Conservation (phyloP, 345 rosid genomes). For the Chamaenerion angustifolium region DNA sequence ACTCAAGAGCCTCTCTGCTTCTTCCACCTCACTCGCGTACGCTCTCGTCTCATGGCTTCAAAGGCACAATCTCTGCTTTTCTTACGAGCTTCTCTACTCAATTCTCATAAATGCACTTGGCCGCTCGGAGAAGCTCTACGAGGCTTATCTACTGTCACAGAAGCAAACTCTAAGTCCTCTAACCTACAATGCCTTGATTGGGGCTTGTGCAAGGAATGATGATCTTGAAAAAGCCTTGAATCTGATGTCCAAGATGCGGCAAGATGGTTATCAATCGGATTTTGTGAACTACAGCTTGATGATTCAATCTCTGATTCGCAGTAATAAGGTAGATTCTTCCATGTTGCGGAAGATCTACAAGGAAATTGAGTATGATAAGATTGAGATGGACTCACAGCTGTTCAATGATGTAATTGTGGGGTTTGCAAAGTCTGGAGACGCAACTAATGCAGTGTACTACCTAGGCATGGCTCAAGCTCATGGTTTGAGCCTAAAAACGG, state of each 20-base stretch:
- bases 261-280: constrained; percentile 76
- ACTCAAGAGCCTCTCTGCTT: constrained; percentile 48
- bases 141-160: constrained; percentile 81
- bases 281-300: constrained; percentile 77
- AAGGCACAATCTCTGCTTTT: constrained; percentile 82
- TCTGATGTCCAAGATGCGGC: constrained; percentile 77
- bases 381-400: constrained; percentile 71
- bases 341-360: constrained; percentile 48
- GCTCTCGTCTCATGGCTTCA: constrained; percentile 83
- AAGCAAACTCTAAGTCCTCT: constrained; percentile 61
- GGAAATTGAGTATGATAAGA: constrained; percentile 58
- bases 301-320: constrained; percentile 52
- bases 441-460: constrained; percentile 50
- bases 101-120: constrained; percentile 93
- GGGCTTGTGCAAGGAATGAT: constrained; percentile 75
- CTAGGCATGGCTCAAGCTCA: constrained; percentile 57
- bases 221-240: constrained; percentile 77
- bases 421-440: constrained; percentile 72
- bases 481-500: constrained; percentile 53
- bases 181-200: constrained; percentile 84
- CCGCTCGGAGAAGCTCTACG: constrained; percentile 86
- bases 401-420: constrained; percentile 69
- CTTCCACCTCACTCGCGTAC: constrained; percentile 61
- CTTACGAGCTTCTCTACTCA: constrained; percentile 85
- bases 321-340: constrained; percentile 51